These are phyloP conservation scores for Sporisorium sorghi DNA, from an alignment of 1,284 basidiomycete genomes.

Conservation along the genomic window DNA sequence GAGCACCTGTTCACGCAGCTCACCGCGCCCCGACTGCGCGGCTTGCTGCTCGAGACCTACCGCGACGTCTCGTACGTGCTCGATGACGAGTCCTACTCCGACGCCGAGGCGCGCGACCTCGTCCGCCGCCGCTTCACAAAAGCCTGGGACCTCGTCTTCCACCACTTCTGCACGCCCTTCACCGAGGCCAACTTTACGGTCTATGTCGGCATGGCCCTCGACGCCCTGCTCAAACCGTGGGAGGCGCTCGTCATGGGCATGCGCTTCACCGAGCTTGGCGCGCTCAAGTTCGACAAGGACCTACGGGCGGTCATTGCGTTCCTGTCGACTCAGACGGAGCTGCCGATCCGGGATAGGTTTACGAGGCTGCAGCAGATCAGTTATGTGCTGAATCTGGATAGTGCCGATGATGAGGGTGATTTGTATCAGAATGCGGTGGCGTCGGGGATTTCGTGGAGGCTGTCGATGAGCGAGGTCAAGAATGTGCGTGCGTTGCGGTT, in stretches of 20 bases:
- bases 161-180: slow-evolving; percentile 77
- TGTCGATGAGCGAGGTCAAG: slow-evolving; percentile 59
- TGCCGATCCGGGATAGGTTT: slow-evolving; percentile 88
- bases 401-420: slow-evolving; percentile 81
- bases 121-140: slow-evolving; percentile 87
- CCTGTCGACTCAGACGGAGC: slow-evolving; percentile 84
- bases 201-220: slow-evolving; percentile 85
- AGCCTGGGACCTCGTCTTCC: slow-evolving; percentile 82
- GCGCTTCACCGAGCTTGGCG: slow-evolving; percentile 95
- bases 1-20: slow-evolving; percentile 95
- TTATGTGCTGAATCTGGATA: slow-evolving; percentile 88
- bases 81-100: slow-evolving; percentile 86
- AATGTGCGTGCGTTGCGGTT: slow-evolving; percentile 39
- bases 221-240: slow-evolving; percentile 90
- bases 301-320: slow-evolving; percentile 84
- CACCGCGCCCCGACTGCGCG: slow-evolving; percentile 83
- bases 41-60: slow-evolving; percentile 86
- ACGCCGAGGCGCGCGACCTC: slow-evolving; percentile 84
- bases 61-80: slow-evolving; percentile 84
- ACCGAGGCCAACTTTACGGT: slow-evolving; percentile 87
- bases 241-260: slow-evolving; percentile 85
- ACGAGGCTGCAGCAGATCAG: slow-evolving; percentile 90
- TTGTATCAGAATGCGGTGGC: slow-evolving; percentile 55
- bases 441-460: slow-evolving; percentile 58
- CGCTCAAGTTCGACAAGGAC: slow-evolving; percentile 94